Conservation (phyloP, 768 basidiomycete species). For the Pulveroboletus sp. region DNA sequence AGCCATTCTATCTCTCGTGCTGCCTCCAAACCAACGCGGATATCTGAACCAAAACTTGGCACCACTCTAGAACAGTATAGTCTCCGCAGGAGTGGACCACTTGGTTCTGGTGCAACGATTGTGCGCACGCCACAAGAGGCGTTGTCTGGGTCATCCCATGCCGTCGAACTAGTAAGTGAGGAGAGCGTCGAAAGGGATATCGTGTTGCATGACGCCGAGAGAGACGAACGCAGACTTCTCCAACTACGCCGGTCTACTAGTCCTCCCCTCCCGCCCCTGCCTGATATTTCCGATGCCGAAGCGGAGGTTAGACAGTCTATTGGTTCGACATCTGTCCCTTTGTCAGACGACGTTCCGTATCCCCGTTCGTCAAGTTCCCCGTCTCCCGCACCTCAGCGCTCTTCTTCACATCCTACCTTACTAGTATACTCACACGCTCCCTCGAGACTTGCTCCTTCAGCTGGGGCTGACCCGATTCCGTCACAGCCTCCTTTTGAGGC, state of each 20-base stretch:
- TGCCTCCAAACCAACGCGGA: slow-evolving; percentile 37
- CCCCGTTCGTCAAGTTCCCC: slow-evolving; percentile 32
- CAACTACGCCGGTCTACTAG: slow-evolving; percentile 30
- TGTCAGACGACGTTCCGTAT: slow-evolving; percentile 24
- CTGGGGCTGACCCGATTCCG: slow-evolving; percentile 40
- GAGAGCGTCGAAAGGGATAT: slow-evolving; percentile 7
- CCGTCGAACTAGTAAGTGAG: slow-evolving; percentile 6
- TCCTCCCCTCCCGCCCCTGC: slow-evolving; percentile 55
- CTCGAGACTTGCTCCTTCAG: slow-evolving; percentile 48
- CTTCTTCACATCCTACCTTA: slow-evolving; percentile 32
- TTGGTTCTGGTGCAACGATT: slow-evolving; percentile 70
- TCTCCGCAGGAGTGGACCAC: slow-evolving; percentile 39
- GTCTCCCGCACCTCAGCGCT: slow-evolving; percentile 27
- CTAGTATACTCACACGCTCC: slow-evolving; percentile 31
- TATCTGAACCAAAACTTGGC: slow-evolving; percentile 41
- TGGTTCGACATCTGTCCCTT: slow-evolving; percentile 20
- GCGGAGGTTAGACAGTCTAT: background rate
- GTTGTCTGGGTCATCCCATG: slow-evolving; percentile 34
- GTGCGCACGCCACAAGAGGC: slow-evolving; percentile 82
- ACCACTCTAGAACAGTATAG: slow-evolving; percentile 30
- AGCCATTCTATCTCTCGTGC: slow-evolving; percentile 22
- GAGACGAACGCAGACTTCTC: slow-evolving; percentile 17
- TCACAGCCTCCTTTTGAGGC: slow-evolving; percentile 57
- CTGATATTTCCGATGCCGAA: slow-evolving; percentile 17
- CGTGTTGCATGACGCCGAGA: slow-evolving; percentile 10